Percentiles rank a stretch among this genome's conserved stretches.
phyloP scores from a whole-genome alignment of 768 basidiomycete species.

The Porphyrellus cyaneotinctus region DNA sequence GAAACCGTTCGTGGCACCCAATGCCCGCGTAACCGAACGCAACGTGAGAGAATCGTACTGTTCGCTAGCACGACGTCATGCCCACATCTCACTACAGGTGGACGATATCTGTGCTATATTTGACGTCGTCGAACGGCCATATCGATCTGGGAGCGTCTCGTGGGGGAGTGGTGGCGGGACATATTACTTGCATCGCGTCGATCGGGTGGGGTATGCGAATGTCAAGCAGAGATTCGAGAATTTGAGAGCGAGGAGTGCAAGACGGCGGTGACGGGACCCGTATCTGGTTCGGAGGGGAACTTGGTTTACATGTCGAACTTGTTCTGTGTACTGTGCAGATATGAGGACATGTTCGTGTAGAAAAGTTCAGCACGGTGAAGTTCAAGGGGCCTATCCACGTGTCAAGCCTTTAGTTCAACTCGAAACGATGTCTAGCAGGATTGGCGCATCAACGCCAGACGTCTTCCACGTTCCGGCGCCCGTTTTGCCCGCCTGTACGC shows the following conservation, averaged over 20 bases:
- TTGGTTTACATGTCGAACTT: not conserved
- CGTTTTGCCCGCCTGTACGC: slow-evolving; percentile 32
- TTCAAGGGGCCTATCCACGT: too few relatives aligned
- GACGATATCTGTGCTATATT: slow-evolving; percentile 83
- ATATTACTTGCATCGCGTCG: slow-evolving; percentile 76
- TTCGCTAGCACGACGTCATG: not conserved
- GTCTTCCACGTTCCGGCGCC: slow-evolving; percentile 20
- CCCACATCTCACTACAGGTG: slow-evolving; percentile 39
- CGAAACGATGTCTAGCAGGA: slow-evolving; percentile 10
- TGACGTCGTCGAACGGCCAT: slow-evolving; percentile 63
- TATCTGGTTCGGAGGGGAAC: not conserved
- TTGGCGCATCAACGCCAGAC: slow-evolving; percentile 10
- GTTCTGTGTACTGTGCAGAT: not conserved
- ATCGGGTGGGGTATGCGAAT: slow-evolving; percentile 64
- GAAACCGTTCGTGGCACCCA: slow-evolving; percentile 75
- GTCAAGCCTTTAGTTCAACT: too few relatives aligned
- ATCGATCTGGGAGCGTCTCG: slow-evolving; percentile 72
- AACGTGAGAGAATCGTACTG: slow-evolving; percentile 50
- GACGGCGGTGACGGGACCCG: slow-evolving; percentile 22
- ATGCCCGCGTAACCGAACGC: slow-evolving; percentile 77
- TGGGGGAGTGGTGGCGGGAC: slow-evolving; percentile 71
- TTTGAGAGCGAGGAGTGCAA: slow-evolving; percentile 31
- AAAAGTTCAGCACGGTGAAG: too few relatives aligned
- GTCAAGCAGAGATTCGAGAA: slow-evolving; percentile 56
- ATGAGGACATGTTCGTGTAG: too few relatives aligned